Percentiles rank a stretch among this genome's conserved stretches.
Evolutionary conservation across 129 eudicot genomes (phyloP).

Genomic region (Deinandra increscens): DNA sequence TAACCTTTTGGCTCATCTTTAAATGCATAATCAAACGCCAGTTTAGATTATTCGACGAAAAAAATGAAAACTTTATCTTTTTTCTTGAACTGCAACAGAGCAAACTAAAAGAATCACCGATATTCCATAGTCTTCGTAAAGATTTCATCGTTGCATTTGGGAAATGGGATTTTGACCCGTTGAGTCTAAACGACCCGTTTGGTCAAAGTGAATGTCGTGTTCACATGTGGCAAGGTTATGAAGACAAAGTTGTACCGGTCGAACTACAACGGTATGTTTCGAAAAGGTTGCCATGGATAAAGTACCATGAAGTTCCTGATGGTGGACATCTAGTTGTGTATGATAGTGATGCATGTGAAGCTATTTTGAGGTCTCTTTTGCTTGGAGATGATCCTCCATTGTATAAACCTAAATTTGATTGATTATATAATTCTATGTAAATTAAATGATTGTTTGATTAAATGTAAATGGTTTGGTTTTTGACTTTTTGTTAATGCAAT

Average conservation of each 20-base stretch:
- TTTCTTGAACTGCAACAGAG: slow-evolving; percentile 46
- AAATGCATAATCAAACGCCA: neutral
- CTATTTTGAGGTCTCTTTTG: slow-evolving; percentile 78
- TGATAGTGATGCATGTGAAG: slow-evolving; percentile 81
- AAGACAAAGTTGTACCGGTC: slow-evolving; percentile 83
- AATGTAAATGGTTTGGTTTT: slow-evolving; percentile 23
- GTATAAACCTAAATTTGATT: slow-evolving; percentile 51
- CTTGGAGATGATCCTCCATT: slow-evolving; percentile 78
- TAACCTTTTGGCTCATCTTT: slow-evolving; percentile 19
- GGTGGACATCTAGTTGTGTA: slow-evolving; percentile 94
- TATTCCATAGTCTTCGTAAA: slow-evolving; percentile 64
- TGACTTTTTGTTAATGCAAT: neutral
- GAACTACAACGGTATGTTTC: slow-evolving; percentile 64
- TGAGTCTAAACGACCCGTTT: slow-evolving; percentile 61
- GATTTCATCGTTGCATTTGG: slow-evolving; percentile 79
- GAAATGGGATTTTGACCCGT: slow-evolving; percentile 96
- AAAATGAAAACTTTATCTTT: slow-evolving; percentile 5
- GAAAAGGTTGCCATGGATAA: slow-evolving; percentile 71
- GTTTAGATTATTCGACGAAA: neutral
- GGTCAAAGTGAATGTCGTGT: slow-evolving; percentile 39
- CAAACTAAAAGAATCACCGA: slow-evolving; percentile 47
- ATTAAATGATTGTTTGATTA: slow-evolving; percentile 29
- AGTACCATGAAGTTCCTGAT: slow-evolving; percentile 87
- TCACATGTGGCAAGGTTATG: slow-evolving; percentile 86
- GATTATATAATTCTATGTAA: slow-evolving; percentile 16